Percentiles rank a stretch among this genome's conserved stretches.
Conservation (phyloP, 805 yeast species). For the Clavispora santaluciae region DNA sequence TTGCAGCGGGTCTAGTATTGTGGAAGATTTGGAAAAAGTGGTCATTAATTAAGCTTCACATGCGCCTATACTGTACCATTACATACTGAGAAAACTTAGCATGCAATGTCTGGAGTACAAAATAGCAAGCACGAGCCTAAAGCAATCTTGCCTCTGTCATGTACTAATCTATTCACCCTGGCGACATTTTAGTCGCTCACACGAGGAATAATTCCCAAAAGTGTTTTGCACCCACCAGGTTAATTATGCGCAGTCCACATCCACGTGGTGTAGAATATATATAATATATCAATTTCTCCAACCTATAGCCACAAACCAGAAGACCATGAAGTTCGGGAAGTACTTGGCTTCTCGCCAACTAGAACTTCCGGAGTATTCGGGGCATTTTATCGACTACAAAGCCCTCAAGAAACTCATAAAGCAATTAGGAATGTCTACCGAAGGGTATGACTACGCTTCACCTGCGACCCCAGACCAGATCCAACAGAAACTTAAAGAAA, state of each 20-base stretch:
- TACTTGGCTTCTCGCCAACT: slow-evolving; percentile 90
- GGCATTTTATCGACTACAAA: slow-evolving; percentile 91
- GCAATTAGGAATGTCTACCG: slow-evolving; percentile 52
- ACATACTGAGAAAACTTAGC: no score
- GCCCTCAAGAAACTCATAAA: slow-evolving; percentile 89
- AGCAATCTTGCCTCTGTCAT: no score
- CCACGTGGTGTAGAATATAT: slow-evolving; percentile 3
- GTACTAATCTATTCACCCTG: no score
- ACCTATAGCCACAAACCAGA: background rate
- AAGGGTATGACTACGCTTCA: slow-evolving; percentile 13
- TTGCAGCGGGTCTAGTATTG: no score
- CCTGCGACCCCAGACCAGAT: slow-evolving; percentile 25
- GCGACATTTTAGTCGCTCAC: no score
- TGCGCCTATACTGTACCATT: no score
- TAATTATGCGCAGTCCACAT: slow-evolving; percentile 1
- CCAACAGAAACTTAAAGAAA: slow-evolving; percentile 64
- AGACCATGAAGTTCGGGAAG: slow-evolving; percentile 82
- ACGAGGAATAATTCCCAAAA: background rate
- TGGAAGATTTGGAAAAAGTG: no score
- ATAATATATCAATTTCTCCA: background rate
- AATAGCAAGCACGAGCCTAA: no score
- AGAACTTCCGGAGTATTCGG: slow-evolving; percentile 92
- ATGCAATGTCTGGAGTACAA: no score
- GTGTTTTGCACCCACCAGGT: background rate
- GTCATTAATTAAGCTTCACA: no score